phyloP scores from a whole-genome alignment of 176 grass and related monocot species.

The Bothriochloa decipiens region DNA sequence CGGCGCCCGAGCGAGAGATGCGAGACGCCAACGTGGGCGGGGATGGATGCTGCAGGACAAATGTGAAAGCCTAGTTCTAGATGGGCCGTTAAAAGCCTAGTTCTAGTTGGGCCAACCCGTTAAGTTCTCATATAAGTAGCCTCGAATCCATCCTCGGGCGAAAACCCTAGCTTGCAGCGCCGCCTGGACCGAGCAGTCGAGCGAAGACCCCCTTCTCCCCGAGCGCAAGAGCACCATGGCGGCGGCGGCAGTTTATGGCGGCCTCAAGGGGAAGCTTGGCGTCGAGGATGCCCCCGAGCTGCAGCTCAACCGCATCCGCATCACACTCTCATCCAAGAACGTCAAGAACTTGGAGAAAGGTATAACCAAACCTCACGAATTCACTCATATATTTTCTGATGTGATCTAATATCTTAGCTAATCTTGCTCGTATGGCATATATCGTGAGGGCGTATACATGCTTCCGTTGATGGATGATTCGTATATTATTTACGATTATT shows the following conservation, averaged over 20 bases:
- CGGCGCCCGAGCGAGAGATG: too few relatives aligned
- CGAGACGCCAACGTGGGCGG: too few relatives aligned
- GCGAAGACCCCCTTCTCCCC: neutral
- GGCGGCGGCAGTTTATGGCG: slow-evolving; percentile 43
- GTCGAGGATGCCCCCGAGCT: slow-evolving; percentile 46
- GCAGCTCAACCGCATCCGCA: slow-evolving; percentile 59
- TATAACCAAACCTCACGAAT: neutral
- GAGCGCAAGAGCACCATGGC: slow-evolving; percentile 32
- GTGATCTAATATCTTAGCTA: neutral
- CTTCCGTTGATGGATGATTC: neutral
- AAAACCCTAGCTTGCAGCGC: slow-evolving; percentile 38
- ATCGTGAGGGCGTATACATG: neutral
- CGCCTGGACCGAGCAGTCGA: slow-evolving; percentile 23
- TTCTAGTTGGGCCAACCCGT: neutral
- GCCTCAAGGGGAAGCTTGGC: slow-evolving; percentile 51
- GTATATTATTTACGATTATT: neutral
- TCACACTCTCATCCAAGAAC: slow-evolving; percentile 62
- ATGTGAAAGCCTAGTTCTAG: too few relatives aligned
- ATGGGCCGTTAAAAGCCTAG: neutral
- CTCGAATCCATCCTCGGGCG: neutral
- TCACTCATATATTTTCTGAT: neutral
- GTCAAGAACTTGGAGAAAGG: slow-evolving; percentile 60
- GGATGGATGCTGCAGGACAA: too few relatives aligned
- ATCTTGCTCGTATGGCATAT: neutral
- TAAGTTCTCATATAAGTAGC: slow-evolving; percentile 14